Percentiles rank a stretch among this genome's conserved stretches.
Evolutionary conservation across 1,139 yeast species (phyloP).

Genomic region (Protomyces inouyei): DNA sequence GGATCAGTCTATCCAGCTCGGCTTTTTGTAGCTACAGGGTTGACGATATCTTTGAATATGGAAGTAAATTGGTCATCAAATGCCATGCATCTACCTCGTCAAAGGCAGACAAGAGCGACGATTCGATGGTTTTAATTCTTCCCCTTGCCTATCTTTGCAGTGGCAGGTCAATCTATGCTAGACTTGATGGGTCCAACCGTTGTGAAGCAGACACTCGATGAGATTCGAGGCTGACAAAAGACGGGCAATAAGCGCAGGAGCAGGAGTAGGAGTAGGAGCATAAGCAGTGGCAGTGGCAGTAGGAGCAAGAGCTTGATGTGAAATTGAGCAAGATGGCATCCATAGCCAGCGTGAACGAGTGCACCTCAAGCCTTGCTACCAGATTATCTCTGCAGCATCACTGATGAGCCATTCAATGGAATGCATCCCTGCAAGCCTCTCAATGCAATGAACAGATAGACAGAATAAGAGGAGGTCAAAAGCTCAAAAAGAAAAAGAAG

Average conservation of each 20-base stretch:
- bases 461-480: too few relatives aligned
- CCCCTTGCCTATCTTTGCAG: neutral
- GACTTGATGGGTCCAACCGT: slow-evolving; percentile 3
- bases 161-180: neutral
- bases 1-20: too few relatives aligned
- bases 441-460: too few relatives aligned
- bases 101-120: slow-evolving; percentile 9
- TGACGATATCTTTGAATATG: neutral
- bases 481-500: too few relatives aligned
- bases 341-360: too few relatives aligned
- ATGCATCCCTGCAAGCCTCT: too few relatives aligned
- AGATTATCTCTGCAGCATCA: too few relatives aligned
- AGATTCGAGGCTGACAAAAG: neutral
- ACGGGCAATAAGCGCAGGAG: neutral
- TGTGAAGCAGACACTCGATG: slow-evolving; percentile 1
- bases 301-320: neutral
- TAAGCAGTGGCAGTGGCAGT: neutral
- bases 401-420: too few relatives aligned
- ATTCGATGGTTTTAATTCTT: slow-evolving; percentile 26
- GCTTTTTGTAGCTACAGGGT: too few relatives aligned
- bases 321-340: too few relatives aligned
- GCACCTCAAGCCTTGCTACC: too few relatives aligned
- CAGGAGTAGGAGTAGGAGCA: neutral
- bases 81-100: slow-evolving; percentile 7
- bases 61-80: slow-evolving; percentile 24